Evolutionary conservation across 441 rosid genomes (phyloP).

Genomic region (Corymbia citriodora): DNA sequence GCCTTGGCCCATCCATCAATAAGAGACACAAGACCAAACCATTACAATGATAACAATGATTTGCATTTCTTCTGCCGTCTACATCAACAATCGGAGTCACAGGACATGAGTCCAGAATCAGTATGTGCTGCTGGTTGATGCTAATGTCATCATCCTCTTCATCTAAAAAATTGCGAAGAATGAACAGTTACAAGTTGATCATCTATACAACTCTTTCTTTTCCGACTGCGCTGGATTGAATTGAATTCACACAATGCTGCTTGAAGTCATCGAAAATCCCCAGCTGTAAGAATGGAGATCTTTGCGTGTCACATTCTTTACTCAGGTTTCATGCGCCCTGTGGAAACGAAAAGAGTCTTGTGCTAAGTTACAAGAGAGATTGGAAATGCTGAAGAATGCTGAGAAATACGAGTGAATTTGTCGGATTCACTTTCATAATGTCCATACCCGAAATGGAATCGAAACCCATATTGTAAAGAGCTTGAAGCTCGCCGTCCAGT

Average conservation of each 20-base stretch:
- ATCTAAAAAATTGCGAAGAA: conserved; percentile 50
- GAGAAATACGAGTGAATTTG: not conserved
- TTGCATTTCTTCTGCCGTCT: not conserved
- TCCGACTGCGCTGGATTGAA: not conserved
- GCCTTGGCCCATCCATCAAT: not conserved
- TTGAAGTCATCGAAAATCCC: not conserved
- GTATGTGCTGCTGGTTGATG: conserved; percentile 27
- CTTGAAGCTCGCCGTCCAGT: conserved; percentile 64
- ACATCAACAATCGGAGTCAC: conserved; percentile 16
- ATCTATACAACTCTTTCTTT: conserved; percentile 38
- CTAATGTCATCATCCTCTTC: conserved; percentile 31
- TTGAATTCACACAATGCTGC: conserved; percentile 12
- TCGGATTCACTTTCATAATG: conserved; percentile 30
- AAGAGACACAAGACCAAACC: conserved; percentile 13
- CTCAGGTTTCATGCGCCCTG: conserved; percentile 70
- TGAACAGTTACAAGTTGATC: conserved; percentile 35
- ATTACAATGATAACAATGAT: not conserved
- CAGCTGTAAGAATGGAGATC: not conserved
- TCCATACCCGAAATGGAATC: conserved; percentile 49
- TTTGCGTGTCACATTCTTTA: conserved; percentile 22
- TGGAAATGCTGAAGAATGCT: not conserved
- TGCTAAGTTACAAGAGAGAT: not conserved
- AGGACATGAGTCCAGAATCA: conserved; percentile 2
- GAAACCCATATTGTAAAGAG: conserved; percentile 63
- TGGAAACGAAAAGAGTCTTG: not conserved